Conservation (phyloP, 225 moss, liverwort and hornwort species). For the Physcomitrellopsis africana region DNA sequence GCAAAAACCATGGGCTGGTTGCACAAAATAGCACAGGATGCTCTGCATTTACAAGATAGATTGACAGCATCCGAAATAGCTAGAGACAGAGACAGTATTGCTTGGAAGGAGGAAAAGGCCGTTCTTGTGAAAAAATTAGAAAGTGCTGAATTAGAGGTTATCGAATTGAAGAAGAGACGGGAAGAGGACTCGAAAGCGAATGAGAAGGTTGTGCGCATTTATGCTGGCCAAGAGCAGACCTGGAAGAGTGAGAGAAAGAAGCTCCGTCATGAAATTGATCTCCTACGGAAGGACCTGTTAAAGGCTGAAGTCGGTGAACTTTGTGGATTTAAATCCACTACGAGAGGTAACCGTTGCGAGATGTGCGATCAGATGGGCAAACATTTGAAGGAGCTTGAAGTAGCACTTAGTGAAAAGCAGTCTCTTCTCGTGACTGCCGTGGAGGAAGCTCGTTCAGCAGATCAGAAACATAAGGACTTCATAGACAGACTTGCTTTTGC, state of each 20-base stretch:
- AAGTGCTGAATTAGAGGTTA: slow-evolving; percentile 5
- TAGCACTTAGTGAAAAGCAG: slow-evolving; percentile 19
- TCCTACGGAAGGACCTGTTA: slow-evolving; percentile 17
- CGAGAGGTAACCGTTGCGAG: neutral
- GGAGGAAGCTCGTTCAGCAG: slow-evolving; percentile 20
- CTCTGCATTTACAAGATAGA: neutral
- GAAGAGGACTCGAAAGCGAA: slow-evolving; percentile 22
- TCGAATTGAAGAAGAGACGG: slow-evolving; percentile 3
- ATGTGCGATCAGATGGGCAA: slow-evolving; percentile 1
- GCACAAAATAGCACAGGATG: no score
- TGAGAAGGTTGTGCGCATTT: slow-evolving; percentile 21
- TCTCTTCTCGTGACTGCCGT: slow-evolving; percentile 8
- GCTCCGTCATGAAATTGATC: slow-evolving; percentile 23
- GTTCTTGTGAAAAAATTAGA: neutral
- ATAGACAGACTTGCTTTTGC: neutral
- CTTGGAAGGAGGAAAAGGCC: slow-evolving; percentile 15
- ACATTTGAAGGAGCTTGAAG: slow-evolving; percentile 11
- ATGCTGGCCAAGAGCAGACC: slow-evolving; percentile 10
- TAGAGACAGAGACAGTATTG: neutral
- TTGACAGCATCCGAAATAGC: neutral
- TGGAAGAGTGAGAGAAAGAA: slow-evolving; percentile 27
- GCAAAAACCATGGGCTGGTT: no score
- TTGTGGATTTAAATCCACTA: neutral
- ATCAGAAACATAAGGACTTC: slow-evolving; percentile 10
- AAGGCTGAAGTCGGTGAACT: slow-evolving; percentile 5